phyloP scores from a whole-genome alignment of 2,329 filamentous ascomycete species.

The Cladosporium sp. region DNA sequence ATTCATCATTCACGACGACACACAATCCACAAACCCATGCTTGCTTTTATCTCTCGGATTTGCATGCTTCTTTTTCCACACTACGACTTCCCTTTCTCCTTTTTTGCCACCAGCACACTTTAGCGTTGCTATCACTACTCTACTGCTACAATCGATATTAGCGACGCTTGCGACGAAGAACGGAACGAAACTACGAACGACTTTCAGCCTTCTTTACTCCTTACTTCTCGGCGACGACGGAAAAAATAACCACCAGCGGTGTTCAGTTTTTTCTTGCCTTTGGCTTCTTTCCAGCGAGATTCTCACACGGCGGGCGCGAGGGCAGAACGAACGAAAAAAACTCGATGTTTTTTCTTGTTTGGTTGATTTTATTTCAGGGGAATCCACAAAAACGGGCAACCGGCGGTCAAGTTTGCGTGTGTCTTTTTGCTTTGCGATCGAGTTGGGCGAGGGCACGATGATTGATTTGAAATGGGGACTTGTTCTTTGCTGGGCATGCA shows the following conservation, averaged over 20 bases:
- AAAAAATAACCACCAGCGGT: conserved; percentile 2
- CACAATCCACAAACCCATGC: conserved; percentile 14
- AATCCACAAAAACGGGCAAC: not conserved
- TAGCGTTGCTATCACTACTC: conserved; percentile 12
- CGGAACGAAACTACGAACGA: conserved; percentile 11
- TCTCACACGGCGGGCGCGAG: conserved; percentile 12
- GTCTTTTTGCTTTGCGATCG: too few relatives aligned
- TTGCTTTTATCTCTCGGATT: conserved; percentile 10
- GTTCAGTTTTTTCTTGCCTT: conserved; percentile 1
- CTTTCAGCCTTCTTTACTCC: conserved; percentile 1
- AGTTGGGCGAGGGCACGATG: too few relatives aligned
- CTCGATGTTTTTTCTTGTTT: not conserved
- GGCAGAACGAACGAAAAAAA: not conserved
- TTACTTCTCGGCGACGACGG: conserved; percentile 3
- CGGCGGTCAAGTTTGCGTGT: conserved; percentile 3
- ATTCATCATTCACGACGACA: conserved; percentile 17
- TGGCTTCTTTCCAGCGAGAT: conserved; percentile 9
- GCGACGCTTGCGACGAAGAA: conserved; percentile 10
- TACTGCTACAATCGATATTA: conserved; percentile 2
- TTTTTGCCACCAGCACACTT: conserved; percentile 12
- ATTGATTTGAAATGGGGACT: too few relatives aligned
- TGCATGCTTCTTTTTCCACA: conserved; percentile 12
- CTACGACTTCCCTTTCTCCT: conserved; percentile 8
- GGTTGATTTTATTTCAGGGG: not conserved
- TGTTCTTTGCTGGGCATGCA: too few relatives aligned